A percentile compares a stretch with the other conserved stretches of the same genome.
Conservation (phyloP, 2,329 filamentous ascomycete genomes). For the Arthrobotrys conoides region DNA sequence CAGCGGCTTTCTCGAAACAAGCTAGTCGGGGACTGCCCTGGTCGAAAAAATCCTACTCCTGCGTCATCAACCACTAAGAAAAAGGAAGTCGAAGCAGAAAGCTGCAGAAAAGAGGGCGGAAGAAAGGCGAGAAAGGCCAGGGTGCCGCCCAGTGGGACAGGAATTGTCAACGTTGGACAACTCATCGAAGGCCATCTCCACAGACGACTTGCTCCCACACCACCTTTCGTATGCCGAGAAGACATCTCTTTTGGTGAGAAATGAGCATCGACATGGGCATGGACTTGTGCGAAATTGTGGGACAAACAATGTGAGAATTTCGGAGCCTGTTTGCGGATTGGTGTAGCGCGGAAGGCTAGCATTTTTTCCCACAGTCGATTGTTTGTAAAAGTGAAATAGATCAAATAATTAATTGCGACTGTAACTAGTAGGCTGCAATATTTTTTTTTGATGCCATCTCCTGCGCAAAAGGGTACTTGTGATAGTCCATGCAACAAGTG, state of each 20-base stretch:
- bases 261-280: slow-evolving; percentile 20
- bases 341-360: slow-evolving; percentile 15
- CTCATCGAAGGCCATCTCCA: slow-evolving; percentile 54
- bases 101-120: slow-evolving; percentile 47
- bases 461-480: slow-evolving; percentile 45
- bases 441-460: slow-evolving; percentile 34
- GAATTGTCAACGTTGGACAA: slow-evolving; percentile 56
- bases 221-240: slow-evolving; percentile 29
- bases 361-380: slow-evolving; percentile 17
- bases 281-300: slow-evolving; percentile 39
- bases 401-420: slow-evolving; percentile 11
- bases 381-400: slow-evolving; percentile 3
- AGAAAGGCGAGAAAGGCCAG: slow-evolving; percentile 59
- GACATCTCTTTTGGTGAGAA: slow-evolving; percentile 45
- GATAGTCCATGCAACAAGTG: slow-evolving; percentile 47
- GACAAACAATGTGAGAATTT: slow-evolving; percentile 18
- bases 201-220: slow-evolving; percentile 41
- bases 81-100: slow-evolving; percentile 48
- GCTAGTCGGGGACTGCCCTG: slow-evolving; percentile 42
- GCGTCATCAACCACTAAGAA: slow-evolving; percentile 57
- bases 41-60: slow-evolving; percentile 55
- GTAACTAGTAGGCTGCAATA: slow-evolving; percentile 39
- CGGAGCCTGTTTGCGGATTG: slow-evolving; percentile 25
- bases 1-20: slow-evolving; percentile 59
- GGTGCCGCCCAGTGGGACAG: slow-evolving; percentile 45